Conservation (phyloP, 2,329 filamentous ascomycete genomes). For the Aulographum hederae region DNA sequence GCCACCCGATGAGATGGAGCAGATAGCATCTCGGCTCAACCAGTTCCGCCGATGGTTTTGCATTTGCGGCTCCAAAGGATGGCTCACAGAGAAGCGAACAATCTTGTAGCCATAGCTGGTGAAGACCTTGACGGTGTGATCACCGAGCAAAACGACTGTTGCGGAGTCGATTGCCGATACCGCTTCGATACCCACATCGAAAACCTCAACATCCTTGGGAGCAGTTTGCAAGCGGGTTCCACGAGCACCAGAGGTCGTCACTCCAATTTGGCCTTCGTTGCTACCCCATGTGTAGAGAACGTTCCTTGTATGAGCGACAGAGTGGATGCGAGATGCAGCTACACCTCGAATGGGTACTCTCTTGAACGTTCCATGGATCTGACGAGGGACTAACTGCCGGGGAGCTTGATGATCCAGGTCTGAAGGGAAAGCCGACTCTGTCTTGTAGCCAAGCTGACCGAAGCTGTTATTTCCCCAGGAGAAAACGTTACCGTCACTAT, state of each 20-base stretch:
- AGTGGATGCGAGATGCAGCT: conserved; percentile 81
- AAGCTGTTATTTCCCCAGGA: conserved; percentile 84
- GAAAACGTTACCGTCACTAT: conserved; percentile 75
- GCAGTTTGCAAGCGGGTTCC: conserved; percentile 69
- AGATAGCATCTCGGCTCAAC: conserved; percentile 46
- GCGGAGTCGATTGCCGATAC: conserved; percentile 83
- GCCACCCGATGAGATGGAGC: conserved; percentile 64
- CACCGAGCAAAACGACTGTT: conserved; percentile 69
- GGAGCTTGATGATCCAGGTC: conserved; percentile 85
- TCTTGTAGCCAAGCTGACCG: conserved; percentile 69
- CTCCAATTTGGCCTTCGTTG: conserved; percentile 80
- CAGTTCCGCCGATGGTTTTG: conserved; percentile 50
- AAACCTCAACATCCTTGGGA: conserved; percentile 74
- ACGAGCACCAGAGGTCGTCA: conserved; percentile 88
- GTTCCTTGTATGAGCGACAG: conserved; percentile 65
- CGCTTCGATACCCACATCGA: conserved; percentile 52
- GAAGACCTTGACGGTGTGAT: conserved; percentile 81
- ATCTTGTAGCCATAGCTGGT: conserved; percentile 94
- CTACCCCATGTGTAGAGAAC: conserved; percentile 89
- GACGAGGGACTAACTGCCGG: conserved; percentile 62
- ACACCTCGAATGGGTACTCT: conserved; percentile 66
- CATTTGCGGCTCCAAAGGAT: conserved; percentile 42
- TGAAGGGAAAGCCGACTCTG: conserved; percentile 46
- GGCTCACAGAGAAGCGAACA: conserved; percentile 57
- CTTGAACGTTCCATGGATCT: conserved; percentile 83